Percentiles rank a stretch among this genome's conserved stretches.
Evolutionary conservation across 2,329 filamentous ascomycete species (phyloP).

Genomic region (Aspergillus intermedius): DNA sequence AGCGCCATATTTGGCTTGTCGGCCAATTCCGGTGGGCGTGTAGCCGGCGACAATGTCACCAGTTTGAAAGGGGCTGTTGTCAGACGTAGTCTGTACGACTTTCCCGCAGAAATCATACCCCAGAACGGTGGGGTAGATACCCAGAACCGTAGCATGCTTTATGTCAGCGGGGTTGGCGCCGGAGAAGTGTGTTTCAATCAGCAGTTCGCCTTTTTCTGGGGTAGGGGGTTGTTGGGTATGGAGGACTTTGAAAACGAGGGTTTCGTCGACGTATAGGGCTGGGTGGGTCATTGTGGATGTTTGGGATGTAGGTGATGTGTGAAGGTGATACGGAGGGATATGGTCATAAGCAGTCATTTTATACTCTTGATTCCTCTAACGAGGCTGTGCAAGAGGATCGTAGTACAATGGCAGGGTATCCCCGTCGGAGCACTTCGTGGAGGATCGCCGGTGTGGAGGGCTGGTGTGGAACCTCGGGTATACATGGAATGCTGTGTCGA

Average conservation of each 20-base stretch:
- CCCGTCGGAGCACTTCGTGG: too few relatives aligned
- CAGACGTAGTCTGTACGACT: neutral
- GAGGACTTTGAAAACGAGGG: neutral
- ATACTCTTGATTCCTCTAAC: too few relatives aligned
- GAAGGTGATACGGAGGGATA: too few relatives aligned
- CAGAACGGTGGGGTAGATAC: conserved; percentile 1
- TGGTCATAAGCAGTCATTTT: too few relatives aligned
- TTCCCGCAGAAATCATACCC: conserved; percentile 5
- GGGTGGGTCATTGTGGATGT: conserved; percentile 9
- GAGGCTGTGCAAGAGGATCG: too few relatives aligned
- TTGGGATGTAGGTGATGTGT: too few relatives aligned
- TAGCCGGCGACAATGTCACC: neutral
- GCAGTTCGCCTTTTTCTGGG: neutral
- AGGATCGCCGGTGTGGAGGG: too few relatives aligned
- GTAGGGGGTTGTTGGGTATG: neutral
- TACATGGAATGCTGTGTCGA: too few relatives aligned
- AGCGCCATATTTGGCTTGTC: neutral
- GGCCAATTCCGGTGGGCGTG: neutral
- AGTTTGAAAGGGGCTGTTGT: neutral
- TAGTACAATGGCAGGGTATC: too few relatives aligned
- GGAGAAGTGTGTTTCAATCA: neutral
- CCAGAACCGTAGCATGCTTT: conserved; percentile 1
- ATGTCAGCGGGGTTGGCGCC: conserved; percentile 4
- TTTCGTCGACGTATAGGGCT: neutral
- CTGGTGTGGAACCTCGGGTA: too few relatives aligned